Evolutionary conservation across 805 yeast genomes (phyloP), one percentile per base, ranked within the genome.

Genomic region (Myxozyma nipponensis): DNA sequence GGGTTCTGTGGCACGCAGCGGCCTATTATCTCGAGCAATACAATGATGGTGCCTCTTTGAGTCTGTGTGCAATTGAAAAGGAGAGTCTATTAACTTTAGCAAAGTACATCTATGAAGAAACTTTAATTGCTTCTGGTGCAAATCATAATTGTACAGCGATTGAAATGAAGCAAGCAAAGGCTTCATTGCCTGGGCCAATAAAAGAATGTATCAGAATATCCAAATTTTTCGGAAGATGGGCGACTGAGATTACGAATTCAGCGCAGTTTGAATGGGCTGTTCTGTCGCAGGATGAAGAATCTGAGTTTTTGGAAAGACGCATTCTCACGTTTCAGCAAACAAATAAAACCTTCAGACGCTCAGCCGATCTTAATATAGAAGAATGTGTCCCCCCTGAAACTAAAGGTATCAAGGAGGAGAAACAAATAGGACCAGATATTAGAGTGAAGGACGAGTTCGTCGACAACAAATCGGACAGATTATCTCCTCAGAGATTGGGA

Each of bases 1-100:
- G 72, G 53, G 81, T 85, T 3, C 67, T 88, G 66, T 84, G 91
- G 88, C 70, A 81, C 10, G 72, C 85, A 2, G 82, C 81, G 6
- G 73, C 72, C 68, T 75, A 75, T 57, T 72, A 60, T 39, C 40
- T 62, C 25, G 57, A 42, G n/a, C 42, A 40, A 38, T 28, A 15
- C 32, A 32, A 18, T 36, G 24, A 5, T 3, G 36, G 18, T 13
- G 35, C 10, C 25, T n/a, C 4, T 10, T 15, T 21, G 13, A 34
- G 34, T 22, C 26, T 44, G 23, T 37, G 44, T 6, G 15, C 17
- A 19, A 37, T 43, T 4, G 44, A 49, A 18, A 19, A 32, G 15
- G 25, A 22, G 2, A 50, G 56, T 1, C 25, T 54, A 17, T 13
- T 46, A 9, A 50, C 40, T 13, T 36, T 54, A 23, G 55, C 58